Evolutionary conservation across 1,284 basidiomycete species (phyloP).

Genomic region (Inonotus obliquus): DNA sequence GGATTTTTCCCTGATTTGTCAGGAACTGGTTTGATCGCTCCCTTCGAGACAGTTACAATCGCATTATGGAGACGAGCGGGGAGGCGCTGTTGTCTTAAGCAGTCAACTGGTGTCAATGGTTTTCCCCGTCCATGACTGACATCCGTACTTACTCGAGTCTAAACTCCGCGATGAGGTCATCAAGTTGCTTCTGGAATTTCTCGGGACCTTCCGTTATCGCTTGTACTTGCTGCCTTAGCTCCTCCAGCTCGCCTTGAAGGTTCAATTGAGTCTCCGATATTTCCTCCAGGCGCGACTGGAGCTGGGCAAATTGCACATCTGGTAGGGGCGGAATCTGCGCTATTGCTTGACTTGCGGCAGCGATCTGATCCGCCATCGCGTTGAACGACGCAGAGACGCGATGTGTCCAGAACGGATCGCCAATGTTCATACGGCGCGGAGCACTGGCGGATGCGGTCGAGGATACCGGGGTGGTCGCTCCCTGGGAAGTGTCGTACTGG

Average conservation of each 20-base stretch:
- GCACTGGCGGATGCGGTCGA: conserved; percentile 2
- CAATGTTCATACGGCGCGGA: background rate
- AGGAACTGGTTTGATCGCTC: conserved; percentile 28
- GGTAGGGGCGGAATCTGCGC: conserved; percentile 26
- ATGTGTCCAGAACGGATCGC: conserved; percentile 27
- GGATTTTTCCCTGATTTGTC: conserved; percentile 33
- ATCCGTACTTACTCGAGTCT: conserved; percentile 31
- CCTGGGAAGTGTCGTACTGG: conserved; percentile 1
- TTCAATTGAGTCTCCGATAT: conserved; percentile 30
- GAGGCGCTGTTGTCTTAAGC: conserved; percentile 32
- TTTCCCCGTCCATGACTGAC: background rate
- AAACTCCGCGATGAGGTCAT: conserved; percentile 28
- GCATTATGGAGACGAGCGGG: conserved; percentile 34
- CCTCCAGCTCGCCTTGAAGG: conserved; percentile 27
- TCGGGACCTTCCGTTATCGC: conserved; percentile 23
- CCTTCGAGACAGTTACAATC: conserved; percentile 29
- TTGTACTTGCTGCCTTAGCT: conserved; percentile 26
- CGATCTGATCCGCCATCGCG: conserved; percentile 37
- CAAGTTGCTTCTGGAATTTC: conserved; percentile 31
- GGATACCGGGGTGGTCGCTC: background rate
- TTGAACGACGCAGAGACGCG: conserved; percentile 35
- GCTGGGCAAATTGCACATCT: conserved; percentile 17
- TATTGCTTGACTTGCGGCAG: conserved; percentile 36
- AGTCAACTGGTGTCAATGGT: background rate
- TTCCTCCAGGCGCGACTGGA: conserved; percentile 26